Percentiles rank a stretch among this genome's conserved stretches.
Evolutionary conservation across 2,329 filamentous ascomycete genomes (phyloP).

Genomic region (Lasiodiplodia citricola): DNA sequence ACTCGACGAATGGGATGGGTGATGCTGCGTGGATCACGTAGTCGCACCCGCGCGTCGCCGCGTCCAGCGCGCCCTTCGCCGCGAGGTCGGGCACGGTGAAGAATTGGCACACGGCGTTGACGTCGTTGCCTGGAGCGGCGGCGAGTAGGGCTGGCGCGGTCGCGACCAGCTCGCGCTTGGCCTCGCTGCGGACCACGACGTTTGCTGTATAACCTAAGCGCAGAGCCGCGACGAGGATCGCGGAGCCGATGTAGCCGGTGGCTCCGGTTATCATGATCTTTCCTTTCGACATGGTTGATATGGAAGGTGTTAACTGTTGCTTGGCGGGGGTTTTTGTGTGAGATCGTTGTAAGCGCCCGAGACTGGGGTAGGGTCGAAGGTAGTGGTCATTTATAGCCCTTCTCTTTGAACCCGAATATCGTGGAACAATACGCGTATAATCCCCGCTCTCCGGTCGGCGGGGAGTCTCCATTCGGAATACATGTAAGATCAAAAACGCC

Average conservation of each 20-base stretch:
- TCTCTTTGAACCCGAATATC: too few relatives aligned
- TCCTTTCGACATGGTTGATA: not conserved
- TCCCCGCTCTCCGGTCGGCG: not conserved
- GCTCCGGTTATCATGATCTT: slow-evolving; percentile 39
- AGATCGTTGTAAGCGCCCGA: not conserved
- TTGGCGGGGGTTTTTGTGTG: not conserved
- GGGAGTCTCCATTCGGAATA: not conserved
- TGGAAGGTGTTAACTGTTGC: not conserved
- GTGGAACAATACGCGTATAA: not conserved
- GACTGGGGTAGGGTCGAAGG: too few relatives aligned
- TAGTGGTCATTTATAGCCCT: too few relatives aligned
- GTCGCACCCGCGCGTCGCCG: slow-evolving; percentile 38
- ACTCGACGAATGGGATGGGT: slow-evolving; percentile 22
- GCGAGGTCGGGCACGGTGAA: slow-evolving; percentile 45
- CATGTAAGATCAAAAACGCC: not conserved
- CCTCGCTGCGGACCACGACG: slow-evolving; percentile 35
- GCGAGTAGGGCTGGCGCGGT: slow-evolving; percentile 15
- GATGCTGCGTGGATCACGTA: slow-evolving; percentile 30
- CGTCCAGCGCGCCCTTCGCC: slow-evolving; percentile 42
- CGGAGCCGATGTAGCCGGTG: slow-evolving; percentile 42
- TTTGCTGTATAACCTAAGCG: slow-evolving; percentile 38
- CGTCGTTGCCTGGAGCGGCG: not conserved
- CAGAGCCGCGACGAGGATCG: slow-evolving; percentile 35
- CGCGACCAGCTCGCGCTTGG: slow-evolving; percentile 23
- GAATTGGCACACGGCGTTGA: slow-evolving; percentile 28